These are phyloP conservation scores for Phytophthora sojae DNA, from an alignment of 352 stramenopile genomes.

Conservation along the genomic window DNA sequence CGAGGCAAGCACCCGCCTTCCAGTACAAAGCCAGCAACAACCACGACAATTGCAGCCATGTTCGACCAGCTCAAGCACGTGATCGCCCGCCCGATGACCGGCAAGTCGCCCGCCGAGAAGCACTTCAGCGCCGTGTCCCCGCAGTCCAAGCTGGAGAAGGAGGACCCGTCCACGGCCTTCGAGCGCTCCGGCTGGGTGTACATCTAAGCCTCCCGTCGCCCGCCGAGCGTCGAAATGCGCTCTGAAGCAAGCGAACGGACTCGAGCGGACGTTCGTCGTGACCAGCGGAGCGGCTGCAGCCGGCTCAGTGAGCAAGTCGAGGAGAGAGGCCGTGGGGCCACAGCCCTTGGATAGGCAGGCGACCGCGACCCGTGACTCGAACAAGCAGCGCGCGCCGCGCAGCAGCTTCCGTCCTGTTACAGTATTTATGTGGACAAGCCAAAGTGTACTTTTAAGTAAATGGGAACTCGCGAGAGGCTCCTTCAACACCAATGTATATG, in stretches of 20 bases:
- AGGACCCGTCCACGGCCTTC: constrained; percentile 74
- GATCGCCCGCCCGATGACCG: constrained; percentile 43
- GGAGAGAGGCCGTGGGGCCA: not conserved
- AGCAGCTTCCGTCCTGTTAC: constrained; percentile 17
- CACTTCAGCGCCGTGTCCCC: constrained; percentile 35
- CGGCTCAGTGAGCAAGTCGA: not conserved
- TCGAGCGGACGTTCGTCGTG: constrained; percentile 14
- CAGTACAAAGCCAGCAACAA: not conserved
- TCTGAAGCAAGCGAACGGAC: constrained; percentile 10
- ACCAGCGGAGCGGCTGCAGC: constrained; percentile 2
- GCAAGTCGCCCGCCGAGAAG: constrained; percentile 50
- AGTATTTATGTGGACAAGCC: constrained; percentile 48
- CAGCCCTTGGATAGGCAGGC: not conserved
- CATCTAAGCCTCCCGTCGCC: constrained; percentile 51
- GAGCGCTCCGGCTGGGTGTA: constrained; percentile 80
- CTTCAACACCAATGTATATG: constrained; percentile 17
- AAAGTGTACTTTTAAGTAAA: constrained; percentile 34
- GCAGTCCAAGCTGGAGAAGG: constrained; percentile 49
- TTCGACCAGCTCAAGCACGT: constrained; percentile 82
- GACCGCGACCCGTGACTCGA: not conserved
- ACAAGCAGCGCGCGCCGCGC: not conserved
- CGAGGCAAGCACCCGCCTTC: constrained; percentile 3
- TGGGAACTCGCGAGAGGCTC: constrained; percentile 27
- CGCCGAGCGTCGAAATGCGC: not conserved
- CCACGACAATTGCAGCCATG: constrained; percentile 36